Evolutionary conservation across 495 filamentous ascomycete genomes (phyloP).

Genomic region (Penicillium paradoxum): DNA sequence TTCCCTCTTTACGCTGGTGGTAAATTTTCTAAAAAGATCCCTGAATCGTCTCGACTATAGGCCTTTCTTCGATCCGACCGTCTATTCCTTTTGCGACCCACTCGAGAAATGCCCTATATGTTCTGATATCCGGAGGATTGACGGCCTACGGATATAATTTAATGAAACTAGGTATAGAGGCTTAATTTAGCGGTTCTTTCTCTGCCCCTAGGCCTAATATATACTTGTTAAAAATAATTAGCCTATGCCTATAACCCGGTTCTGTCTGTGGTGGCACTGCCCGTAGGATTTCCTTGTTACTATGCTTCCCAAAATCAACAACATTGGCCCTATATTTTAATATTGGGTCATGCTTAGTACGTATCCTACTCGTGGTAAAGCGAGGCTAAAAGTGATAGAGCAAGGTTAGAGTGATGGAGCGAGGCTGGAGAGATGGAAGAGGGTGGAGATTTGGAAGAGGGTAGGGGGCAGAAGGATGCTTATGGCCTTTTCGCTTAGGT

Average conservation of each 20-base stretch:
- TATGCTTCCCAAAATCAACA: neutral
- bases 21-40: neutral
- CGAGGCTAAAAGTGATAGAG: too few relatives aligned
- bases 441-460: too few relatives aligned
- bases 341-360: neutral
- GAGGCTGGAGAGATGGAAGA: neutral
- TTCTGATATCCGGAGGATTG: neutral
- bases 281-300: too few relatives aligned
- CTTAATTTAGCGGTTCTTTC: neutral
- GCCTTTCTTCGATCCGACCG: conserved; percentile 1
- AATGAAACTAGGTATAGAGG: neutral
- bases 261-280: too few relatives aligned
- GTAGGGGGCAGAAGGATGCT: neutral
- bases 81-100: neutral
- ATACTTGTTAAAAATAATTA: neutral
- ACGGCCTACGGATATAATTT: neutral
- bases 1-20: neutral
- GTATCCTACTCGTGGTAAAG: neutral
- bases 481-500: neutral
- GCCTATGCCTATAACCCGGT: neutral
- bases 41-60: conserved; percentile 3
- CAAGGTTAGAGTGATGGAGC: too few relatives aligned
- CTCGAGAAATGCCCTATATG: neutral
- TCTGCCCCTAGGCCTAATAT: neutral
- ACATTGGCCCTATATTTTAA: neutral